Conservation (phyloP, 2,329 filamentous ascomycete species). For the Fusarium phyllophilum region DNA sequence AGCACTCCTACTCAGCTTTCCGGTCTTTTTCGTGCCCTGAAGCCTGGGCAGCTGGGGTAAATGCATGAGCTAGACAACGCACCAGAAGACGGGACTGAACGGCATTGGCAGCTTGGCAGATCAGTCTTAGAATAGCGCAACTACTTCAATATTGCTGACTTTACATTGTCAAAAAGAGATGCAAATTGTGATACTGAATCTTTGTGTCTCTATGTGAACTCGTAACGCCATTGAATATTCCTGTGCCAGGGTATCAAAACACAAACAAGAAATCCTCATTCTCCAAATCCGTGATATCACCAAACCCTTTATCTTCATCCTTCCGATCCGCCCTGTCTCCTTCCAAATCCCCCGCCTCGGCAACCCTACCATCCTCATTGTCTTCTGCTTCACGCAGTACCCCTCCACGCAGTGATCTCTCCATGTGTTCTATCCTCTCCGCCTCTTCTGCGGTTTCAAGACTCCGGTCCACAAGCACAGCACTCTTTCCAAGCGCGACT, state of each 20-base stretch:
- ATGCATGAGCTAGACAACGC: slow-evolving; percentile 10
- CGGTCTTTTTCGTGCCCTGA: not conserved
- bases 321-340: slow-evolving; percentile 2
- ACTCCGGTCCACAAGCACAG: slow-evolving; percentile 66
- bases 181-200: not conserved
- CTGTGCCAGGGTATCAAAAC: slow-evolving; percentile 44
- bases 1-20: rapidly evolving
- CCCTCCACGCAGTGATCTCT: slow-evolving; percentile 33
- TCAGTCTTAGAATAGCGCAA: not conserved
- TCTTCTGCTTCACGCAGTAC: slow-evolving; percentile 4
- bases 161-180: not conserved
- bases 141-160: not conserved
- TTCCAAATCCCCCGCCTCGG: slow-evolving; percentile 24
- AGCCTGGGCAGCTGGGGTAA: not conserved
- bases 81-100: not conserved
- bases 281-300: slow-evolving; percentile 67
- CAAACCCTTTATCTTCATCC: slow-evolving; percentile 45
- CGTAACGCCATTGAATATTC: not conserved
- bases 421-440: slow-evolving; percentile 49
- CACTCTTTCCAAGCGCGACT: slow-evolving; percentile 68
- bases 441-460: slow-evolving; percentile 62
- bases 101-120: slow-evolving; percentile 14
- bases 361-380: slow-evolving; percentile 7
- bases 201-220: not conserved
- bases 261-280: slow-evolving; percentile 74